Base-by-base conservation (phyloP, 768 basidiomycete species). In the Calocybe indica region DNA sequence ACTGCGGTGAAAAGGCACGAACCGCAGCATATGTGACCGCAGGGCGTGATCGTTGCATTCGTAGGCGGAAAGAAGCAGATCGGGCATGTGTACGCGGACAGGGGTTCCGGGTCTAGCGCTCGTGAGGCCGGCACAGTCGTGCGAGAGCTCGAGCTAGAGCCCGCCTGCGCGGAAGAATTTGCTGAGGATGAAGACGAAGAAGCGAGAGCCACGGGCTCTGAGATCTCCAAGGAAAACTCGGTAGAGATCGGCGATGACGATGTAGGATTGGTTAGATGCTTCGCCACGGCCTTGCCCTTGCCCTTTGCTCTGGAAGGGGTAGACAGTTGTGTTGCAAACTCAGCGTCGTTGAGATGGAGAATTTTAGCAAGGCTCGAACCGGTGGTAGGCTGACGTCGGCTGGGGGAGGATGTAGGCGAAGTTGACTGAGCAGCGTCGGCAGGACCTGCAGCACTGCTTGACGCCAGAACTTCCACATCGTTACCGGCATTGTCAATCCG, bases 21-120 rank as follows among this genome's bases (percentile, higher is more conserved):
- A 1, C 86, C 88, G 53, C 88, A 90, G 51, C 82, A 80, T 35
- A 91, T 73, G 53, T 91, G 88, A 0, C 88, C 88, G 53, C 88
- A 91, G 0, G 85, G 85, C 0, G 87, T 89, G 40, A 91, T 60
- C 1, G 86, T 85, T 5, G 88, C 84, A 50, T 86, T 81, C 1
- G 79, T 79, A 1, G 87, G 87, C 0, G 84, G 76, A 36, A 72
- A 81, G 70, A 88, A 88, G 58, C 88, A 90, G 51, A 90, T 84
- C 7, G 88, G 88, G 57, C 88, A 89, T 0, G 76, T 78, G 59
- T 88, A 89, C n/a, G 72, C 65, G 0, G 82, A 73, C 11, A 87
- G 71, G 0, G 62, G 67, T 30, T 74, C 71, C 8, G 60, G 47
- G 38, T 48, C 46, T 14, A 59, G 55, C 45, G 39, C 22, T 13